phyloP scores from a whole-genome alignment of 1,284 basidiomycete species.

The Fomitopsis palustris region DNA sequence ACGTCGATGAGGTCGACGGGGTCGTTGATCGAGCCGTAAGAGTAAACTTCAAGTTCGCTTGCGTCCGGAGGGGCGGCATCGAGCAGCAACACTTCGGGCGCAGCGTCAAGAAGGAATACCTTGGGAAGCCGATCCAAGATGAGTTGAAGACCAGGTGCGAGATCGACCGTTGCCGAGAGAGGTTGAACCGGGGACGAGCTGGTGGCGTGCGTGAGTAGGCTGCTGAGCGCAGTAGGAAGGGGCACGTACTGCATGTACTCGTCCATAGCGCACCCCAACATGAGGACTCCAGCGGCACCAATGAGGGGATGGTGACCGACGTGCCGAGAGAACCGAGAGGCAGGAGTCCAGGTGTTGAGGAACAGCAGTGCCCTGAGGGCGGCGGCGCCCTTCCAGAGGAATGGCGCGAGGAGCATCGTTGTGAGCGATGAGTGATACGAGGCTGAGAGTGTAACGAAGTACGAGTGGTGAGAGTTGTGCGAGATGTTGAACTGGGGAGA shows the following conservation, averaged over 20 bases:
- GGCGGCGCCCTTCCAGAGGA: background rate
- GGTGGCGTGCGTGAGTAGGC: too few species aligned
- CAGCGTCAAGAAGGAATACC: too few species aligned
- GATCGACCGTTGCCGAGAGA: too few species aligned
- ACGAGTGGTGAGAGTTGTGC: too few species aligned
- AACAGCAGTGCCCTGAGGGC: background rate
- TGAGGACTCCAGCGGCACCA: background rate
- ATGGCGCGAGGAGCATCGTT: background rate
- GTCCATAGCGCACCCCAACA: background rate
- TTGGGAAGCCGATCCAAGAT: too few species aligned
- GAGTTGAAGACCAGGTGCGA: too few species aligned
- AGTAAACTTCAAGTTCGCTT: background rate
- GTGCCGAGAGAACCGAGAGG: background rate
- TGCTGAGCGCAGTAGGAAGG: too few species aligned
- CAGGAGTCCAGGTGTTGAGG: background rate
- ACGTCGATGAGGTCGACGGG: background rate
- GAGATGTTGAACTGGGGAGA: too few species aligned
- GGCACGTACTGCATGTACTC: background rate
- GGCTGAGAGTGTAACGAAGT: background rate
- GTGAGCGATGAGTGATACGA: background rate
- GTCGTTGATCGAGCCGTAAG: background rate
- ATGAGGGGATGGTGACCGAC: background rate
- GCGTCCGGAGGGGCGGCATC: background rate
- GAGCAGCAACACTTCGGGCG: background rate
- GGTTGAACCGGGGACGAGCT: too few species aligned